These are phyloP conservation scores for Rachicladosporium sp. DNA, from an alignment of 2,329 filamentous ascomycete genomes.

Conservation along the genomic window DNA sequence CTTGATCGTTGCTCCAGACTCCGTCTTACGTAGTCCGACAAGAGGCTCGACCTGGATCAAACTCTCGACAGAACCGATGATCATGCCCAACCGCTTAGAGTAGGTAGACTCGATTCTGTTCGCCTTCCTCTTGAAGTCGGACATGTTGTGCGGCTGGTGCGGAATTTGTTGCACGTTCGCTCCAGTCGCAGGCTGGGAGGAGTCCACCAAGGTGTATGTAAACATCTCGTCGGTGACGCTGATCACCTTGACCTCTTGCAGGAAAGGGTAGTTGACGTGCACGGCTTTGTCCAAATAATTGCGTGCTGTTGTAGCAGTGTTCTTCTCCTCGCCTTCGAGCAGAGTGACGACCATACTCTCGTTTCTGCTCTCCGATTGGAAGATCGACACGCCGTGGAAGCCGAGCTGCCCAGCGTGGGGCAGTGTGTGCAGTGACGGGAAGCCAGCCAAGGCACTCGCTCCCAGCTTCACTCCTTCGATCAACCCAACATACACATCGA, in stretches of 20 bases:
- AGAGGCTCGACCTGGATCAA: slow-evolving; percentile 88
- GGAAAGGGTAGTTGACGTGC: slow-evolving; percentile 86
- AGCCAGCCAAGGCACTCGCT: slow-evolving; percentile 74
- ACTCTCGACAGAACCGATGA: slow-evolving; percentile 77
- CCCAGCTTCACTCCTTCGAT: slow-evolving; percentile 76
- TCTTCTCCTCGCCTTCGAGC: slow-evolving; percentile 57
- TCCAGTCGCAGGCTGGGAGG: slow-evolving; percentile 25
- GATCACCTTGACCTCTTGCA: slow-evolving; percentile 84
- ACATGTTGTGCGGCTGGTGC: slow-evolving; percentile 64
- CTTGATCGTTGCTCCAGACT: slow-evolving; percentile 82
- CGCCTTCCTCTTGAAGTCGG: slow-evolving; percentile 74
- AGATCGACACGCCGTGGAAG: slow-evolving; percentile 85
- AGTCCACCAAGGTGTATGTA: slow-evolving; percentile 60
- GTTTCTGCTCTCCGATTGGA: slow-evolving; percentile 90
- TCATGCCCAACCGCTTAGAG: slow-evolving; percentile 78
- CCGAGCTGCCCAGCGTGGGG: slow-evolving; percentile 70
- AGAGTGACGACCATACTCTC: slow-evolving; percentile 92
- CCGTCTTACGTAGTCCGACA: slow-evolving; percentile 78
- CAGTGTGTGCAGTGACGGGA: slow-evolving; percentile 78
- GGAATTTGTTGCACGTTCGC: slow-evolving; percentile 52
- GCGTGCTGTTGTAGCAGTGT: slow-evolving; percentile 61
- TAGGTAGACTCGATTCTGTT: slow-evolving; percentile 75
- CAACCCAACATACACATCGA: slow-evolving; percentile 73
- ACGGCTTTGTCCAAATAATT: slow-evolving; percentile 72
- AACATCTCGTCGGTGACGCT: slow-evolving; percentile 90